phyloP scores from a whole-genome alignment of 1,139 yeast species.

The Geotrichum siamense region DNA sequence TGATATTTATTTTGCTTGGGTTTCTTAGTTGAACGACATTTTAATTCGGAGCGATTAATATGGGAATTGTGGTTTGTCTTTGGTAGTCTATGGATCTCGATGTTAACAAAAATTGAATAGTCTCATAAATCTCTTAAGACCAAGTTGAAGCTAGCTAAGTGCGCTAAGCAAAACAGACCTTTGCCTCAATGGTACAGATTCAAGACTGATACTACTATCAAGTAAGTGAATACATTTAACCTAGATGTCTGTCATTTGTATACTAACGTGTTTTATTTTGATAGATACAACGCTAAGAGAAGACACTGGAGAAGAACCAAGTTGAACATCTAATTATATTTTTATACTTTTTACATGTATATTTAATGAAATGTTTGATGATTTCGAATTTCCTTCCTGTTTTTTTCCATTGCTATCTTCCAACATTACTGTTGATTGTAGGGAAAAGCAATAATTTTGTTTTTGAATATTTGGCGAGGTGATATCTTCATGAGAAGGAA shows the following conservation, averaged over 20 bases:
- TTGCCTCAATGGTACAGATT: slow-evolving; percentile 99
- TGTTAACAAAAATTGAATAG: slow-evolving; percentile 19
- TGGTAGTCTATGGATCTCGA: not conserved
- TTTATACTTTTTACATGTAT: too few relatives aligned
- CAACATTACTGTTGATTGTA: too few relatives aligned
- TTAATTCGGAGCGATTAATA: not conserved
- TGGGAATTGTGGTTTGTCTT: too few relatives aligned
- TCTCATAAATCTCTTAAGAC: slow-evolving; percentile 97
- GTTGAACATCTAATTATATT: slow-evolving; percentile 75
- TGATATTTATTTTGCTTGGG: not conserved
- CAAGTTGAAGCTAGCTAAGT: slow-evolving; percentile 99
- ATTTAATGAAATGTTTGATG: too few relatives aligned
- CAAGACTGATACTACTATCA: slow-evolving; percentile 93
- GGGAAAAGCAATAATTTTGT: too few relatives aligned
- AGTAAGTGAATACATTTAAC: slow-evolving; percentile 32
- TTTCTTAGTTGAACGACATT: not conserved
- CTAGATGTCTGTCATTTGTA: not conserved
- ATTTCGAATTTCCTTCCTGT: too few relatives aligned
- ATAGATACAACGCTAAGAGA: slow-evolving; percentile 95
- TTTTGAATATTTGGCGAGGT: too few relatives aligned
- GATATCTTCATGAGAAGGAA: too few relatives aligned
- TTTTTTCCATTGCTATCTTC: too few relatives aligned
- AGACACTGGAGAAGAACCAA: slow-evolving; percentile 99
- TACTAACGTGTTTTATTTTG: too few relatives aligned
- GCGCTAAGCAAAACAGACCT: slow-evolving; percentile 99